These are phyloP conservation scores for Nicotiana knightiana DNA, from an alignment of 257 asterid genomes.

Conservation along the genomic window DNA sequence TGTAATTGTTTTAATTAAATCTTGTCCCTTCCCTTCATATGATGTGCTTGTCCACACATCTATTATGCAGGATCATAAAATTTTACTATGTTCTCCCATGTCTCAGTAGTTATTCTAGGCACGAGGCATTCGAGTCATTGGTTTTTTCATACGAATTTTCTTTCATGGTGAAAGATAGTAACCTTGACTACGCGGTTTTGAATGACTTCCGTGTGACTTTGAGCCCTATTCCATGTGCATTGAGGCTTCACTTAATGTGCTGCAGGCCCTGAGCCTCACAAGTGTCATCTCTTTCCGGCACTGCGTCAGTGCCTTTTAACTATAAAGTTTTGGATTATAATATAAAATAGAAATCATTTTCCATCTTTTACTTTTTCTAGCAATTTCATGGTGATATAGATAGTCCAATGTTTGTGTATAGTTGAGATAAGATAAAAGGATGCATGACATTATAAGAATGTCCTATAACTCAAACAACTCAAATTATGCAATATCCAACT, in stretches of 20 bases:
- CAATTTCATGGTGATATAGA: not conserved
- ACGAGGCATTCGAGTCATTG: not conserved
- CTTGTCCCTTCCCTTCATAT: not conserved
- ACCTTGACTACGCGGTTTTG: not conserved
- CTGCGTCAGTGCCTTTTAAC: not conserved
- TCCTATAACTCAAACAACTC: not conserved
- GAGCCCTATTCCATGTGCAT: not conserved
- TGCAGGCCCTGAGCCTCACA: not conserved
- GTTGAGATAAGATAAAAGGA: not conserved
- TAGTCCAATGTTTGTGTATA: not conserved
- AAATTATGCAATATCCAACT: not conserved
- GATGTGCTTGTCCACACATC: not conserved
- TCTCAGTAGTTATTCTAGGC: not conserved
- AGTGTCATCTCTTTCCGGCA: not conserved
- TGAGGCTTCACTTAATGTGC: not conserved
- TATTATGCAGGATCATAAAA: not conserved
- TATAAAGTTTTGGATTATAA: not conserved
- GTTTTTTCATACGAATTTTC: not conserved
- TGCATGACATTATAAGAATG: not conserved
- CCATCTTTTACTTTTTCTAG: not conserved
- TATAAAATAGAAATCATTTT: not conserved
- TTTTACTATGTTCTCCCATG: not conserved
- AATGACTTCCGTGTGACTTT: not conserved
- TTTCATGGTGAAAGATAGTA: not conserved
- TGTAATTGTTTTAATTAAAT: not conserved